Evolutionary conservation across 352 stramenopile species (phyloP).

Genomic region (Globisporangium alternatum): DNA sequence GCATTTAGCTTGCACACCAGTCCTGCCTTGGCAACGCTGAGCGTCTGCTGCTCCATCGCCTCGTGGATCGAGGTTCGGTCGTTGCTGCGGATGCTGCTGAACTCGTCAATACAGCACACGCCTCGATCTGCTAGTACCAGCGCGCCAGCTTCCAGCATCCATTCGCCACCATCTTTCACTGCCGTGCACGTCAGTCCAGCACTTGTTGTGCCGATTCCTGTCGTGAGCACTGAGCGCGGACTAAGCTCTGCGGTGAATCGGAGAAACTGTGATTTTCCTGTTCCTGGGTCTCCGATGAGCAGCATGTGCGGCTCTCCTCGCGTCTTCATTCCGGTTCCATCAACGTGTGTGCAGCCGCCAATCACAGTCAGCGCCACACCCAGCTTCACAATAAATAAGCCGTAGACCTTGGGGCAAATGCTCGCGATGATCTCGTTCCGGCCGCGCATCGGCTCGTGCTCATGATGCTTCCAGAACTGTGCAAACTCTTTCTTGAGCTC

Average conservation of each 20-base stretch:
- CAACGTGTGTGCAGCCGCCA: conserved; percentile 78
- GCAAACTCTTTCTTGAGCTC: conserved; percentile 90
- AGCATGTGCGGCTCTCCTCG: conserved; percentile 86
- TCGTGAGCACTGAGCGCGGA: conserved; percentile 95
- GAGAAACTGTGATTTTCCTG: conserved; percentile 95
- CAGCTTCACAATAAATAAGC: conserved; percentile 92
- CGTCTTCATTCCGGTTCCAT: conserved; percentile 73
- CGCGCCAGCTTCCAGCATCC: conserved; percentile 95
- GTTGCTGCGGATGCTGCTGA: conserved; percentile 93
- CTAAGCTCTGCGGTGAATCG: conserved; percentile 94
- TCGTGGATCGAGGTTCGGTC: conserved; percentile 94
- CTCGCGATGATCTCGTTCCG: conserved; percentile 92
- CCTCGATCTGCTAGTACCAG: conserved; percentile 90
- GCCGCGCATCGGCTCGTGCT: conserved; percentile 43
- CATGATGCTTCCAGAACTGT: conserved; percentile 83
- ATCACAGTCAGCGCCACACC: conserved; percentile 92
- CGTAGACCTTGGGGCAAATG: conserved; percentile 95
- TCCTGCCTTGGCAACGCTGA: conserved; percentile 96
- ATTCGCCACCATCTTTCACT: conserved; percentile 94
- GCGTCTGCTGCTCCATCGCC: conserved; percentile 98
- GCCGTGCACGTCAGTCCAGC: conserved; percentile 96
- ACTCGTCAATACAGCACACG: conserved; percentile 98
- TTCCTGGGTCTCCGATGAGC: conserved; percentile 73
- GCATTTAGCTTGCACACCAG: conserved; percentile 97
- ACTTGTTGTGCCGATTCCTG: conserved; percentile 94